Conservation (phyloP, 768 basidiomycete species). For the Rhizopogon roseolus region DNA sequence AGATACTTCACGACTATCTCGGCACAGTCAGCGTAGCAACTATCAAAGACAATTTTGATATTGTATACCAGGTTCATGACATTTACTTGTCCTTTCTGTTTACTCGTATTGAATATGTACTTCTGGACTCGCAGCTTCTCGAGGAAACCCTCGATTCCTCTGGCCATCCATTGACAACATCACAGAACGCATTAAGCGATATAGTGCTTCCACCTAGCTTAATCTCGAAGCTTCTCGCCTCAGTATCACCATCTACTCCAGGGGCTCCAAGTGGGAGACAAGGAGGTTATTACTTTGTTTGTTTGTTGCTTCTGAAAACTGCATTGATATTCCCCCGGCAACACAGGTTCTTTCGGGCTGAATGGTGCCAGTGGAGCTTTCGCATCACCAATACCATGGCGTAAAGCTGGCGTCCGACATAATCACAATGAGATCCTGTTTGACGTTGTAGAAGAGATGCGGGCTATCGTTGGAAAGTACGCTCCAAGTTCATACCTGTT, state of each 20-base stretch:
- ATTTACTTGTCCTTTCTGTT: background rate
- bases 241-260: conserved; percentile 21
- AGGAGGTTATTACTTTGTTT: conserved; percentile 15
- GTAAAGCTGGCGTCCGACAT: conserved; percentile 78
- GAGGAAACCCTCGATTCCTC: conserved; percentile 95
- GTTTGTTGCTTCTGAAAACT: background rate
- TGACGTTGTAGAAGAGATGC: conserved; percentile 80
- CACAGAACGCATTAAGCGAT: conserved; percentile 83
- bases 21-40: conserved; percentile 76
- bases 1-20: conserved; percentile 83
- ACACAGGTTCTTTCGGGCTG: conserved; percentile 29
- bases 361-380: conserved; percentile 47
- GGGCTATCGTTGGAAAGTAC: conserved; percentile 36
- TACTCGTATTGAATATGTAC: background rate
- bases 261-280: conserved; percentile 20
- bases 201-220: conserved; percentile 92
- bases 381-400: conserved; percentile 91
- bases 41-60: conserved; percentile 89
- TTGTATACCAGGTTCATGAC: conserved; percentile 79
- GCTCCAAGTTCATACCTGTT: conserved; percentile 3
- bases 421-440: conserved; percentile 91
- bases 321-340: background rate
- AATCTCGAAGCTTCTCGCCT: conserved; percentile 61
- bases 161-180: conserved; percentile 89
- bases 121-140: conserved; percentile 53